Conservation (phyloP, 2,329 filamentous ascomycete genomes). For the Monilinia laxa region DNA sequence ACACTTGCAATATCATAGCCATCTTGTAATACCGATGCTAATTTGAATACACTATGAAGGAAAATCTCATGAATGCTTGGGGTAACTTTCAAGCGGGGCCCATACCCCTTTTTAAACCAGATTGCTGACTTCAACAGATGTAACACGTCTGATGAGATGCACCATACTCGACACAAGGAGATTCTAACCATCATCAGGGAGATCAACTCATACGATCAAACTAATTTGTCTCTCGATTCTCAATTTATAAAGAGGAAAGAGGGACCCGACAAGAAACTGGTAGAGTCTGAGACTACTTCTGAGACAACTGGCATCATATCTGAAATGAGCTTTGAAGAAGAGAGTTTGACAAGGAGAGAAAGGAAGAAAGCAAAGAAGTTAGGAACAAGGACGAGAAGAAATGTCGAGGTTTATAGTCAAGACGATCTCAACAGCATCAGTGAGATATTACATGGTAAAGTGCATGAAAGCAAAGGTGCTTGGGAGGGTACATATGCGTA, state of each 20-base stretch:
- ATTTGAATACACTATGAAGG: constrained; percentile 26
- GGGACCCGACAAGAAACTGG: neutral
- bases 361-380: constrained; percentile 36
- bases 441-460: constrained; percentile 35
- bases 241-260: constrained; percentile 8
- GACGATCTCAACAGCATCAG: constrained; percentile 37
- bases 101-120: neutral
- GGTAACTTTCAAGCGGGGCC: constrained; percentile 28
- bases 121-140: constrained; percentile 33
- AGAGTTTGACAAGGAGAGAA: constrained; percentile 31
- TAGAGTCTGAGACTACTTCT: constrained; percentile 15
- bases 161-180: constrained; percentile 39
- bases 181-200: constrained; percentile 36
- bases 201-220: constrained; percentile 32
- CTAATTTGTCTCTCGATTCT: constrained; percentile 7
- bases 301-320: constrained; percentile 30
- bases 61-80: constrained; percentile 38
- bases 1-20: neutral
- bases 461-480: constrained; percentile 37
- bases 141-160: constrained; percentile 38
- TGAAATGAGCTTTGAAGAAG: constrained; percentile 25
- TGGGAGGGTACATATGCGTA: constrained; percentile 36
- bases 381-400: constrained; percentile 16
- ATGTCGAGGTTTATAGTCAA: constrained; percentile 31
- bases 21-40: neutral